Base-by-base conservation (phyloP, 164 flowering plant genomes). In the Warburgia ugandensis region DNA sequence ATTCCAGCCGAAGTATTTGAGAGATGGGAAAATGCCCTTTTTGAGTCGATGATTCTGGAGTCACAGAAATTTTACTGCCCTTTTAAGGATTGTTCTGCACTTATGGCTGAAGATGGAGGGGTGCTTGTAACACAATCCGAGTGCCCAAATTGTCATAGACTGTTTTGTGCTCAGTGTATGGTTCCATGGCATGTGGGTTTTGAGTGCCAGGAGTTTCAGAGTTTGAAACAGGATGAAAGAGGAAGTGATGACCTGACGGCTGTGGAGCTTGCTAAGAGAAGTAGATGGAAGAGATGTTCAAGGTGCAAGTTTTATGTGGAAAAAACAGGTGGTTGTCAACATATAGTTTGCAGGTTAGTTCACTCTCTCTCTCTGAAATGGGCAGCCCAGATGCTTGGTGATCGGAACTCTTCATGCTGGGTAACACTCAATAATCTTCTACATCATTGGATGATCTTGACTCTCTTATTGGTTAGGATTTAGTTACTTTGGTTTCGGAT, bases 221-320 rank as follows among this genome's bases (percentile, higher is more conserved):
- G 2, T 10, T 16, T 55, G 44, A 40, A 22, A 3, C 52, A 47
- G 35, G 48, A 44, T 14, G 62, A 58, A 2, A 62, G 66, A 26
- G 66, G 52, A 16, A 53, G 28, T n/a, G 59, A 56, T 8, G 83
- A 78, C 20, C 3, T 54, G 13, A 41, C 64, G 65, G 43, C 65
- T 53, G 40, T 60, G 52, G 52, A 70, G 37, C 72, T 75, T 16
- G 77, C 76, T 0, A 59, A 67, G 65, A 22, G 22, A 6, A 73
- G 53, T 32, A 44, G 61, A 6, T 79, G 89, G 89, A 62, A 22
- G 41, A 75, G 73, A 27, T 82, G 81, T 38, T 73, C 77, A 9
- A 58, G 44, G 0, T 82, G 83, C 62, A 61, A 56, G 21, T 59
- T 60, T 29, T 63, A 40, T 49, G 87, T 81, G 22, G 81, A 78